Conservation (phyloP, 768 basidiomycete genomes). For the Rhizopogon sp. region DNA sequence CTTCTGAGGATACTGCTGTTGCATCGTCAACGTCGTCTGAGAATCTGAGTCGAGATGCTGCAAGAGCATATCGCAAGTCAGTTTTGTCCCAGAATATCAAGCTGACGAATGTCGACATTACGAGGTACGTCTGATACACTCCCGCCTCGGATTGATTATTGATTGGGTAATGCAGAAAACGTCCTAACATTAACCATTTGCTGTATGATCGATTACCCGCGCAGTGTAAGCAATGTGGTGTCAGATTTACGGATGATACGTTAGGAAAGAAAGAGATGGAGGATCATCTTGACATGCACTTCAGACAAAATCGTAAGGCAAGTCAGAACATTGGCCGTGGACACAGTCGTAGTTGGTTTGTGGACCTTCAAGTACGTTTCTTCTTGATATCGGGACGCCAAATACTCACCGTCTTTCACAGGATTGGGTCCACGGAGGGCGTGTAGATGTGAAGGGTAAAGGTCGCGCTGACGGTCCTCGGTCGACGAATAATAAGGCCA, state of each 20-base stretch:
- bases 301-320: constrained; percentile 84
- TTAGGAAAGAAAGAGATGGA: constrained; percentile 75
- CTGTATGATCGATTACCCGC: constrained; percentile 71
- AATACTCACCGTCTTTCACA: constrained; percentile 27
- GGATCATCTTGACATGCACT: constrained; percentile 95
- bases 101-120: constrained; percentile 64
- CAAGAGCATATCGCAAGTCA: constrained; percentile 52
- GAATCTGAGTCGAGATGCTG: constrained; percentile 39
- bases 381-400: background rate
- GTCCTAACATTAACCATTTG: constrained; percentile 56
- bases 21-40: constrained; percentile 22
- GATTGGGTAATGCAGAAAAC: constrained; percentile 41
- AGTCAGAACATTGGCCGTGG: constrained; percentile 77
- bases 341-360: constrained; percentile 88
- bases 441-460: constrained; percentile 63
- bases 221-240: constrained; percentile 92
- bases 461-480: constrained; percentile 51
- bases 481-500: constrained; percentile 49
- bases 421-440: constrained; percentile 85
- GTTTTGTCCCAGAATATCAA: constrained; percentile 58
- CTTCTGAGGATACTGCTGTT: constrained; percentile 28
- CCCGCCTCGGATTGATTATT: background rate
- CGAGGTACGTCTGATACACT: constrained; percentile 44
- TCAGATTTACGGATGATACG: constrained; percentile 73
- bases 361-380: constrained; percentile 65